phyloP scores from a whole-genome alignment of 2,329 filamentous ascomycete genomes.

The Scytalidium sp. region DNA sequence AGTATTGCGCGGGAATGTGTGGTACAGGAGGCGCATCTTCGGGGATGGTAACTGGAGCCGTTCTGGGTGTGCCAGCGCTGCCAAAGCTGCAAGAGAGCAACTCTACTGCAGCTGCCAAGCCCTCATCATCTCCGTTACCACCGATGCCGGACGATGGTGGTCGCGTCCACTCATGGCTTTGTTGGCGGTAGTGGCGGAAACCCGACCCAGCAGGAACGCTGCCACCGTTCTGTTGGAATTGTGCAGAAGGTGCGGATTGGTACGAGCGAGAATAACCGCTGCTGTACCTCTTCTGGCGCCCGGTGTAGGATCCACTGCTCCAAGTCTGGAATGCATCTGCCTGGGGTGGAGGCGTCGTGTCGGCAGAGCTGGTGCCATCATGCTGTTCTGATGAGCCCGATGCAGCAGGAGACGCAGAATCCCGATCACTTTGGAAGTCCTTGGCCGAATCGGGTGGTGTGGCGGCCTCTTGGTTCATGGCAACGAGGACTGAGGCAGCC shows the following conservation, averaged over 20 bases:
- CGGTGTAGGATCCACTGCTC: slow-evolving; percentile 28
- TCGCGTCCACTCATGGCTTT: slow-evolving; percentile 66
- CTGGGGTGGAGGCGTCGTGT: slow-evolving; percentile 88
- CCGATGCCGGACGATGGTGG: slow-evolving; percentile 78
- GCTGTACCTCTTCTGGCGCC: slow-evolving; percentile 57
- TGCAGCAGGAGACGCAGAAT: slow-evolving; percentile 76
- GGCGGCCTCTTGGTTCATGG: slow-evolving; percentile 71
- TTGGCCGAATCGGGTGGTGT: slow-evolving; percentile 65
- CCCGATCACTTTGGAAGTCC: slow-evolving; percentile 73
- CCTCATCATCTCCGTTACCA: slow-evolving; percentile 76
- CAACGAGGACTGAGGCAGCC: slow-evolving; percentile 91
- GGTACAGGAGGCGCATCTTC: slow-evolving; percentile 84
- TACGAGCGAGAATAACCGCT: slow-evolving; percentile 72
- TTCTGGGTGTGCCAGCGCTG: slow-evolving; percentile 56
- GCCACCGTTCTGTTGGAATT: slow-evolving; percentile 44
- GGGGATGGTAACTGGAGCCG: slow-evolving; percentile 61
- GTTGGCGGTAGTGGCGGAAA: slow-evolving; percentile 56
- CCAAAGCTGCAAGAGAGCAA: slow-evolving; percentile 88
- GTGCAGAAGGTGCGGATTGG: slow-evolving; percentile 62
- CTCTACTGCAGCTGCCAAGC: slow-evolving; percentile 86
- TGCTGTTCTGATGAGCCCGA: slow-evolving; percentile 78
- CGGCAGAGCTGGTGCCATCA: slow-evolving; percentile 77
- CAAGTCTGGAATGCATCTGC: slow-evolving; percentile 51
- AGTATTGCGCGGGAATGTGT: slow-evolving; percentile 76
- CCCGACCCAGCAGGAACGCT: slow-evolving; percentile 49